Base-by-base conservation (phyloP, 805 yeast genomes). In the Candida argentea region DNA sequence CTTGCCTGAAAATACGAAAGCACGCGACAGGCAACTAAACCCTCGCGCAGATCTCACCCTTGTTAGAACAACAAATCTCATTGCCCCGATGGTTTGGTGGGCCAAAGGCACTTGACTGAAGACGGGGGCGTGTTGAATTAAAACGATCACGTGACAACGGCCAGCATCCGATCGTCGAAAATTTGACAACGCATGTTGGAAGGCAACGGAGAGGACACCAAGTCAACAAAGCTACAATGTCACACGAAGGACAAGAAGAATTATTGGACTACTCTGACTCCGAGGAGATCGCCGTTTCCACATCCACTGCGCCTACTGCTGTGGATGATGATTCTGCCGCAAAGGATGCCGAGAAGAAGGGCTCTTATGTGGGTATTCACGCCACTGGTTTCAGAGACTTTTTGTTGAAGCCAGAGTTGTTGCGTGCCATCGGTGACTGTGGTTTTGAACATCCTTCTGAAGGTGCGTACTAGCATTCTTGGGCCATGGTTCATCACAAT, bases 361-460 rank as follows among this genome's bases (percentile, higher is more conserved):
- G 97, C 52, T 85, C 96, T 25, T 91, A 91, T 48, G 97, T 87
- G 36, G 97, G 97, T 52, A 83, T 86, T 47, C 97, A 91, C 61
- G 89, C 97, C 40, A 89, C 97, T 40, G 96, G 96, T 56, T 89
- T 91, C 77, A 84, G 93, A 63, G 98, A 91, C 65, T 89, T 89
- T 63, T 66, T 91, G 51, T 73, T 89, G 61, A 91, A 91, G 67
- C 96, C 97, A 18, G 98, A 91, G 66, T 72, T 89, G 44, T 71
- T 89, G 50, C 81, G 98, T 65, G 98, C 98, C 40, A 89, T 89
- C 54, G 93, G 87, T 43, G 98, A 89, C 64, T 86, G 96, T 70
- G 98, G 98, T 70, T 89, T 89, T 56, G 98, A 89, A 69, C 98
- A 89, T 67, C 98, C 98, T 42, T 85, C 95, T 42, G 98, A 89